Evolutionary conservation across 768 basidiomycete genomes (phyloP).

Genomic region (Boletus edulis): DNA sequence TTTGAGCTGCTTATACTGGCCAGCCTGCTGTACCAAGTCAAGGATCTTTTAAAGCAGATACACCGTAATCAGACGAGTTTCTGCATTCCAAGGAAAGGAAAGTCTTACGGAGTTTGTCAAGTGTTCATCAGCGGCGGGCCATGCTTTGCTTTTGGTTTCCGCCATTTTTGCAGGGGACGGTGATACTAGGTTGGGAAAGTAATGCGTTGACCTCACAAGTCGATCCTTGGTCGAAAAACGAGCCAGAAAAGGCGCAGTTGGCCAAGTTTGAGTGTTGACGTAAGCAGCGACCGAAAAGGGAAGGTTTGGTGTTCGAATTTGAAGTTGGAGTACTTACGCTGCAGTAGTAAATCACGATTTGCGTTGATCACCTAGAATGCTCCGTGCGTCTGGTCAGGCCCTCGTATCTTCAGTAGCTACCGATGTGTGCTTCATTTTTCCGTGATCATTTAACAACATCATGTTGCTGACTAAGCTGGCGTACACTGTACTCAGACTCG

Average conservation of each 20-base stretch:
- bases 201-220: constrained; percentile 69
- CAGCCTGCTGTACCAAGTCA: constrained; percentile 92
- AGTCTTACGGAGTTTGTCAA: constrained; percentile 84
- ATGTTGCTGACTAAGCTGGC: background rate
- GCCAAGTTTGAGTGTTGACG: constrained; percentile 3
- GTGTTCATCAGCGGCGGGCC: constrained; percentile 80
- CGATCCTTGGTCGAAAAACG: constrained; percentile 77
- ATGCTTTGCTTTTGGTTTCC: constrained; percentile 75
- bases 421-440: no score
- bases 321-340: background rate
- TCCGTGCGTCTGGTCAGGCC: no score
- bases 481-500: background rate
- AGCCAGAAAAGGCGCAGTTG: background rate
- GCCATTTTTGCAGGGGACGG: constrained; percentile 45
- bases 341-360: no score
- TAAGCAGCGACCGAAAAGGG: constrained; percentile 7
- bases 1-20: constrained; percentile 97
- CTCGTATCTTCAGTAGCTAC: no score
- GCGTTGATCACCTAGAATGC: no score
- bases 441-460: no score
- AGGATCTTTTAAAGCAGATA: constrained; percentile 61
- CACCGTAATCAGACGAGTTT: background rate
- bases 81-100: background rate
- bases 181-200: constrained; percentile 1
- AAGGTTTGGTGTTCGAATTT: no score